phyloP scores from a whole-genome alignment of 768 basidiomycete genomes.

The Boletus edulis region DNA sequence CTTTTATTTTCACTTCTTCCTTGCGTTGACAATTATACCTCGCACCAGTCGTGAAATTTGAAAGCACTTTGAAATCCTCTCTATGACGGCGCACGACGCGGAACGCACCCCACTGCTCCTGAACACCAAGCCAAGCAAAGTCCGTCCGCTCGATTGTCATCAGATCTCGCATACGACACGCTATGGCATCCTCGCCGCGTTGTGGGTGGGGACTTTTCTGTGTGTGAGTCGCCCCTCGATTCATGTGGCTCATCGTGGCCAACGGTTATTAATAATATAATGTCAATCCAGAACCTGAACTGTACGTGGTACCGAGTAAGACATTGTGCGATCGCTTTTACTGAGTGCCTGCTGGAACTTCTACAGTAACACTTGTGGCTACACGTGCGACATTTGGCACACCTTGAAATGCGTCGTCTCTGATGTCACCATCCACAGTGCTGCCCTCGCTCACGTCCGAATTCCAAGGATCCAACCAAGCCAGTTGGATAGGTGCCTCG shows the following conservation, averaged over 20 bases:
- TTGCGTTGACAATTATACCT: too few species aligned
- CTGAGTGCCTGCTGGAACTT: background rate
- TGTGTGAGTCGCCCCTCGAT: slow-evolving; percentile 39
- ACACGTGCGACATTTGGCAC: slow-evolving; percentile 8
- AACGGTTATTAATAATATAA: too few species aligned
- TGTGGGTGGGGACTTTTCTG: slow-evolving; percentile 71
- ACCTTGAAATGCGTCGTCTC: background rate
- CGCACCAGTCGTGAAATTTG: too few species aligned
- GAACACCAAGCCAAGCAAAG: background rate
- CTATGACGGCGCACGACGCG: too few species aligned
- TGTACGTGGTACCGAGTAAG: background rate
- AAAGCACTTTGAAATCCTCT: too few species aligned
- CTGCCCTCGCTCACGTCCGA: slow-evolving; percentile 22
- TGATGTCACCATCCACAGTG: slow-evolving; percentile 3
- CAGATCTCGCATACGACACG: slow-evolving; percentile 58
- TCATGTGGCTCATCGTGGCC: too few species aligned
- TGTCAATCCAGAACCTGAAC: background rate
- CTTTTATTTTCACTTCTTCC: too few species aligned
- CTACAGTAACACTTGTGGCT: slow-evolving; percentile 24
- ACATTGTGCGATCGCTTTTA: background rate
- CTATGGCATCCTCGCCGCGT: slow-evolving; percentile 61
- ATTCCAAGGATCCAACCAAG: slow-evolving; percentile 26
- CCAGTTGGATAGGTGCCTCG: slow-evolving; percentile 29
- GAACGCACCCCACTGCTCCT: slow-evolving; percentile 24
- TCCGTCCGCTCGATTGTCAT: slow-evolving; percentile 44